phyloP scores from a whole-genome alignment of 805 yeast genomes.

The Saturnispora zaruensis region DNA sequence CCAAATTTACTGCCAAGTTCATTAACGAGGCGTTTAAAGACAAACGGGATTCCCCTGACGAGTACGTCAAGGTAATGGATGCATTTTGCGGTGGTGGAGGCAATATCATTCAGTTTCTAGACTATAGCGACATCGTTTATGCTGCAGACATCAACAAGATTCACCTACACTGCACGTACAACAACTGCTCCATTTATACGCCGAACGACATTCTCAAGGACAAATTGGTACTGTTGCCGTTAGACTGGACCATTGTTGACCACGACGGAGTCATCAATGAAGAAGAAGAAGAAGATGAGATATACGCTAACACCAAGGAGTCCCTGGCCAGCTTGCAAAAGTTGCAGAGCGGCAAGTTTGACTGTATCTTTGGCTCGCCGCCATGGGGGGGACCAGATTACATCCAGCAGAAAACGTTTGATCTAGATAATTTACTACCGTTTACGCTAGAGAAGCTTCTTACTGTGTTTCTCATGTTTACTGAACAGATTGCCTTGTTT shows the following conservation, averaged over 20 bases:
- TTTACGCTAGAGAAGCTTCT: slow-evolving; percentile 38
- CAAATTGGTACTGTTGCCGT: slow-evolving; percentile 4
- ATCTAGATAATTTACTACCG: slow-evolving; percentile 39
- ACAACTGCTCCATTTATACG: slow-evolving; percentile 6
- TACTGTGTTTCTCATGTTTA: slow-evolving; percentile 31
- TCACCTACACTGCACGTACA: slow-evolving; percentile 13
- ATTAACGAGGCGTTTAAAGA: slow-evolving; percentile 66
- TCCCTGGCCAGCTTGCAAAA: background rate
- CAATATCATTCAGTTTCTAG: slow-evolving; percentile 60
- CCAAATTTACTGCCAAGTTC: slow-evolving; percentile 49
- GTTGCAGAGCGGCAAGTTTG: slow-evolving; percentile 27
- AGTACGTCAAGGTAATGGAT: slow-evolving; percentile 35
- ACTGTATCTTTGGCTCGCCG: slow-evolving; percentile 61
- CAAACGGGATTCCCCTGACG: slow-evolving; percentile 22
- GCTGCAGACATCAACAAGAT: slow-evolving; percentile 11
- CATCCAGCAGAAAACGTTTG: slow-evolving; percentile 32
- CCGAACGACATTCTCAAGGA: slow-evolving; percentile 2
- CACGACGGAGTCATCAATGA: background rate
- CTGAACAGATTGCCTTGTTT: slow-evolving; percentile 46
- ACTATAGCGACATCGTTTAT: slow-evolving; percentile 5
- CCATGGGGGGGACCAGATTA: slow-evolving; percentile 85
- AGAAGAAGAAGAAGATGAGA: background rate
- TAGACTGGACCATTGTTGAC: slow-evolving; percentile 9
- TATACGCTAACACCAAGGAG: slow-evolving; percentile 5
- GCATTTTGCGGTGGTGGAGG: slow-evolving; percentile 89